Evolutionary conservation across 805 yeast species (phyloP).

Genomic region (Yarrowia yakushimensis): DNA sequence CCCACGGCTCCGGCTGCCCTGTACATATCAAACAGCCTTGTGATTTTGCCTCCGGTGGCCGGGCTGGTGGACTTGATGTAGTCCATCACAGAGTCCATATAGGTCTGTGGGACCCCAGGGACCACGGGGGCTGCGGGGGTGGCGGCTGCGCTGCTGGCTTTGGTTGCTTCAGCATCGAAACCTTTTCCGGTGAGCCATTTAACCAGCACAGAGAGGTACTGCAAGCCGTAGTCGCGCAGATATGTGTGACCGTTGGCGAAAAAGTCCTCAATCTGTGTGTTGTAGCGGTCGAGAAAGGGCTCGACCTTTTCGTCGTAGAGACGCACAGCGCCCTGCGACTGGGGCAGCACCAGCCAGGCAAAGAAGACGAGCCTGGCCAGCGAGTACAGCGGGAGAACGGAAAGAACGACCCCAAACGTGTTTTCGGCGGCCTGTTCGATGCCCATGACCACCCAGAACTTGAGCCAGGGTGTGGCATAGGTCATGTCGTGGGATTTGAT

Average conservation of each 20-base stretch:
- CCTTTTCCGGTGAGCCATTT: slow-evolving; percentile 18
- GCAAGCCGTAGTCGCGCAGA: slow-evolving; percentile 28
- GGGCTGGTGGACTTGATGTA: slow-evolving; percentile 11
- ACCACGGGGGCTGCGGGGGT: background rate
- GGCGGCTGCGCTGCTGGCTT: background rate
- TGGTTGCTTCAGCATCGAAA: background rate
- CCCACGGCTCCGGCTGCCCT: background rate
- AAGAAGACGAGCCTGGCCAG: slow-evolving; percentile 48
- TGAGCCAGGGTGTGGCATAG: slow-evolving; percentile 46
- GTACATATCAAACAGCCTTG: slow-evolving; percentile 15
- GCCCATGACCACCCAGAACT: slow-evolving; percentile 66
- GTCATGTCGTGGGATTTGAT: slow-evolving; percentile 44
- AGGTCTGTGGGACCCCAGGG: background rate
- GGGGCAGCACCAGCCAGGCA: slow-evolving; percentile 60
- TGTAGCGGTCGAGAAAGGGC: slow-evolving; percentile 42
- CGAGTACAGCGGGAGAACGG: slow-evolving; percentile 54
- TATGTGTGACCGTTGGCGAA: slow-evolving; percentile 29
- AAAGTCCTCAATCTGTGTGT: slow-evolving; percentile 38
- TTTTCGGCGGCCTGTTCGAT: slow-evolving; percentile 42
- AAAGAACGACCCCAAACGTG: slow-evolving; percentile 44
- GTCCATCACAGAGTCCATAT: slow-evolving; percentile 13
- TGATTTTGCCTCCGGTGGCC: slow-evolving; percentile 10
- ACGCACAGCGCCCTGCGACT: slow-evolving; percentile 46
- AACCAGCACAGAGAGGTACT: slow-evolving; percentile 26
- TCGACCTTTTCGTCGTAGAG: slow-evolving; percentile 41